These are phyloP conservation scores for Oxalis stricta DNA, from an alignment of 441 rosid genomes.

Conservation along the genomic window DNA sequence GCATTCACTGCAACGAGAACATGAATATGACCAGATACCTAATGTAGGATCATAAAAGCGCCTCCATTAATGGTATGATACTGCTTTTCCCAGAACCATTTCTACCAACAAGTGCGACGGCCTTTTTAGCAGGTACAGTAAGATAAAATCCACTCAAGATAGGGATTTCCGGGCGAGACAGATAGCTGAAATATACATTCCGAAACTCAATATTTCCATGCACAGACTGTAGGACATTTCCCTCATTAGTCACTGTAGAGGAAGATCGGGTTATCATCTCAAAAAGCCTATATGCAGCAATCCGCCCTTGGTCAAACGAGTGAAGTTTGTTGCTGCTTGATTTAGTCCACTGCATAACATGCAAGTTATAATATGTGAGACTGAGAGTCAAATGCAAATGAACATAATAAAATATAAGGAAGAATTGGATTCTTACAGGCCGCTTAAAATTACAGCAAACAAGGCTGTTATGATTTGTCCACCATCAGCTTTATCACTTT, in stretches of 20 bases:
- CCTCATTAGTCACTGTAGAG: conserved; percentile 60
- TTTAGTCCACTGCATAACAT: conserved; percentile 64
- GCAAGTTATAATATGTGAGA: conserved; percentile 13
- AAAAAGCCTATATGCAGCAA: conserved; percentile 93
- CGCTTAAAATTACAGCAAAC: conserved; percentile 92
- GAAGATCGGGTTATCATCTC: conserved; percentile 97
- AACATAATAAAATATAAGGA: conserved; percentile 7
- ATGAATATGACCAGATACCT: conserved; percentile 34
- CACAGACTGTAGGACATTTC: conserved; percentile 38
- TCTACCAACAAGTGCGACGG: conserved; percentile 97
- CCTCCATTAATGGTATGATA: conserved; percentile 93
- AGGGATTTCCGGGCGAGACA: conserved; percentile 96
- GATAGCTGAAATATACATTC: conserved; percentile 94
- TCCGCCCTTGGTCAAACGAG: conserved; percentile 96
- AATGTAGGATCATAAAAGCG: conserved; percentile 97
- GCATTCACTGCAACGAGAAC: conserved; percentile 2
- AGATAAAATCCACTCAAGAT: conserved; percentile 96
- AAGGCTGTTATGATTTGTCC: conserved; percentile 91
- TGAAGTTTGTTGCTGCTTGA: conserved; percentile 98
- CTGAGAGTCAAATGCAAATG: conserved; percentile 5
- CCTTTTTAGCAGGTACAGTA: conserved; percentile 90
- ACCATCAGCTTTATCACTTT: conserved; percentile 53
- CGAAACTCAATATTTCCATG: conserved; percentile 96
- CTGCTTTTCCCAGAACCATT: conserved; percentile 99
- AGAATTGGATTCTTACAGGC: conserved; percentile 66